phyloP scores from a whole-genome alignment of 306 rosid species.

The Gynostemma pentaphyllum region DNA sequence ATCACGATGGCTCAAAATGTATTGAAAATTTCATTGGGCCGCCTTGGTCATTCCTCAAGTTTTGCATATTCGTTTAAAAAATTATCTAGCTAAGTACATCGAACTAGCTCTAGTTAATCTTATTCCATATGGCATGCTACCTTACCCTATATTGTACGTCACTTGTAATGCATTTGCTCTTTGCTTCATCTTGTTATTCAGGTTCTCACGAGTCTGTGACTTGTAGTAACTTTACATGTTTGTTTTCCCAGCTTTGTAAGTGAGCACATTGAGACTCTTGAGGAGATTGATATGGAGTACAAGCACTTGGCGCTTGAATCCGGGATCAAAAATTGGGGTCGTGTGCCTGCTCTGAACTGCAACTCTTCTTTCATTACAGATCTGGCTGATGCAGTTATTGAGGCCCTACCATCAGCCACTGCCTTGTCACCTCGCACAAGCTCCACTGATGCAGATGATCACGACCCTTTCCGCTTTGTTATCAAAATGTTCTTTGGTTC shows the following conservation, averaged over 20 bases:
- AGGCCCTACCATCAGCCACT: conserved; percentile 85
- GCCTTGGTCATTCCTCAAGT: neutral
- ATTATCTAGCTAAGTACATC: too few relatives aligned
- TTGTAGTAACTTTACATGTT: neutral
- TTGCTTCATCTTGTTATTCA: neutral
- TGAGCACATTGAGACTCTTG: conserved; percentile 97
- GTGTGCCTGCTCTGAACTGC: conserved; percentile 92
- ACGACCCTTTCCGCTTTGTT: conserved; percentile 35
- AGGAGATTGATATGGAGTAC: conserved; percentile 98
- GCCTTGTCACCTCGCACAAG: conserved; percentile 34
- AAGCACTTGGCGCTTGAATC: conserved; percentile 85
- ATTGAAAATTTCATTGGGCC: neutral
- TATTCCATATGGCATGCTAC: too few relatives aligned
- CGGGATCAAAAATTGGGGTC: conserved; percentile 88
- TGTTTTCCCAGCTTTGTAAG: conserved; percentile 72
- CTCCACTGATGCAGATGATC: conserved; percentile 35
- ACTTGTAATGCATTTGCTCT: neutral
- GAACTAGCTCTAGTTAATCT: too few relatives aligned
- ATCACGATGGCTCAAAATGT: neutral
- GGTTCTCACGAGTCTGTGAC: neutral
- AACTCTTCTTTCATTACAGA: conserved; percentile 77
- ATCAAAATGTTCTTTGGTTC: conserved; percentile 73
- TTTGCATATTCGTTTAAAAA: neutral
- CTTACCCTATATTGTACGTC: too few relatives aligned
- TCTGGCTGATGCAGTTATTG: conserved; percentile 84